Evolutionary conservation across 305 asterid species (phyloP).

Genomic region (Fraxinus dipetala): DNA sequence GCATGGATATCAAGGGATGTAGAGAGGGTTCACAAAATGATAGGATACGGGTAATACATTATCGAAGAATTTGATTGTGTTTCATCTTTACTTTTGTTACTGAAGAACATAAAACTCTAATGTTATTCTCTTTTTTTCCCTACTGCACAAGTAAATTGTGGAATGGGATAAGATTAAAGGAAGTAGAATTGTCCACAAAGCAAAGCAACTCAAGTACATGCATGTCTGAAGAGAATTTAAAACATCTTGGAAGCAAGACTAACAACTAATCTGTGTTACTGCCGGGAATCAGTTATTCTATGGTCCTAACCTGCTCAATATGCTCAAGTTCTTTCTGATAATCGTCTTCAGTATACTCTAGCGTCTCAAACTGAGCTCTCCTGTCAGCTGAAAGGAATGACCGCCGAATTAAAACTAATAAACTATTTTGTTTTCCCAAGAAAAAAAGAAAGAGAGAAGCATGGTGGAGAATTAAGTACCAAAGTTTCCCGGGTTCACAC

Average conservation of each 20-base stretch:
- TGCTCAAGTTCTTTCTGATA: conserved; percentile 88
- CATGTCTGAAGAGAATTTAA: conserved; percentile 3
- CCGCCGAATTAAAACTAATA: conserved; percentile 16
- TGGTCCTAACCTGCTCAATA: conserved; percentile 60
- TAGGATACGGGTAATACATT: background rate
- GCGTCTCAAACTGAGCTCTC: conserved; percentile 92
- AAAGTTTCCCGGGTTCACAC: conserved; percentile 98
- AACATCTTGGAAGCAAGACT: background rate
- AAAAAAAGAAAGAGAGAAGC: background rate
- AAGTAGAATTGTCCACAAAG: background rate
- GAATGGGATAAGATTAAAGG: background rate
- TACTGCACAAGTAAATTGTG: background rate
- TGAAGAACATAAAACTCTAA: background rate
- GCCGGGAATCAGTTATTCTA: background rate
- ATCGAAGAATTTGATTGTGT: background rate
- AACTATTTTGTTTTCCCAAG: background rate
- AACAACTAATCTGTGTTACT: background rate
- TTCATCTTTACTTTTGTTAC: background rate
- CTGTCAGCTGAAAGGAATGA: conserved; percentile 80
- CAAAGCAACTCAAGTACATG: background rate
- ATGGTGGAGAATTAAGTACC: conserved; percentile 47
- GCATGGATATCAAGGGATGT: background rate
- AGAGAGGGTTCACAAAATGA: background rate
- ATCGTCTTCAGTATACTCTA: conserved; percentile 94
- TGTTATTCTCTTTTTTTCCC: background rate